Conservation (phyloP, 768 basidiomycete genomes). For the Lactarius hengduanensis region DNA sequence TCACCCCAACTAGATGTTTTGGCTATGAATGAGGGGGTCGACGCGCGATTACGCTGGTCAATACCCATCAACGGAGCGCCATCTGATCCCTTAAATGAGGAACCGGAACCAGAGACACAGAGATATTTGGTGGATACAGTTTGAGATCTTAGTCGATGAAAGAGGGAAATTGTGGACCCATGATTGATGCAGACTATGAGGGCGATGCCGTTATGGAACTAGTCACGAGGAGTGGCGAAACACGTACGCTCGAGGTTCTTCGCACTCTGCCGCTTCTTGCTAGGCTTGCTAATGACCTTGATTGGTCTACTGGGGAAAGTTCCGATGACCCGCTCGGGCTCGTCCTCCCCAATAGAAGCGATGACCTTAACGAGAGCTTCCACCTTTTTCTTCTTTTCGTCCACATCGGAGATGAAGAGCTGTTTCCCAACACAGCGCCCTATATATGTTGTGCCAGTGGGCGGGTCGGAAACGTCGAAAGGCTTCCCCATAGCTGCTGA, state of each 20-base stretch:
- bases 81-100: conserved; percentile 92
- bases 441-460: conserved; percentile 81
- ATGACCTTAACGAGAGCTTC: conserved; percentile 90
- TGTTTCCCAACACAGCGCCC: conserved; percentile 94
- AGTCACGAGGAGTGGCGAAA: conserved; percentile 25
- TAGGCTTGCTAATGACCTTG: conserved; percentile 97
- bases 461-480: conserved; percentile 77
- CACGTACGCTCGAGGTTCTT: conserved; percentile 87
- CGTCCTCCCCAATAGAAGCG: conserved; percentile 75
- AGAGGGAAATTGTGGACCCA: conserved; percentile 91
- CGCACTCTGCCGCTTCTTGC: conserved; percentile 92
- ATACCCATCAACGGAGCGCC: conserved; percentile 83
- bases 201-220: conserved; percentile 19
- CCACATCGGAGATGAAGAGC: conserved; percentile 91
- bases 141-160: conserved; percentile 94
- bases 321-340: conserved; percentile 81
- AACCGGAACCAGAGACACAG: conserved; percentile 90
- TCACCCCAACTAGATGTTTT: conserved; percentile 88
- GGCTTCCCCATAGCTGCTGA: conserved; percentile 79
- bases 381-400: conserved; percentile 94
- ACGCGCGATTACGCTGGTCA: conserved; percentile 65
- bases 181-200: conserved; percentile 87
- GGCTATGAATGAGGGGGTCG: conserved; percentile 84
- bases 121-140: conserved; percentile 96
- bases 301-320: conserved; percentile 92